A percentile compares a stretch with the other conserved stretches of the same genome.
These are phyloP conservation scores for Russula sp. DNA, from an alignment of 768 basidiomycete species.

Conservation along the genomic window DNA sequence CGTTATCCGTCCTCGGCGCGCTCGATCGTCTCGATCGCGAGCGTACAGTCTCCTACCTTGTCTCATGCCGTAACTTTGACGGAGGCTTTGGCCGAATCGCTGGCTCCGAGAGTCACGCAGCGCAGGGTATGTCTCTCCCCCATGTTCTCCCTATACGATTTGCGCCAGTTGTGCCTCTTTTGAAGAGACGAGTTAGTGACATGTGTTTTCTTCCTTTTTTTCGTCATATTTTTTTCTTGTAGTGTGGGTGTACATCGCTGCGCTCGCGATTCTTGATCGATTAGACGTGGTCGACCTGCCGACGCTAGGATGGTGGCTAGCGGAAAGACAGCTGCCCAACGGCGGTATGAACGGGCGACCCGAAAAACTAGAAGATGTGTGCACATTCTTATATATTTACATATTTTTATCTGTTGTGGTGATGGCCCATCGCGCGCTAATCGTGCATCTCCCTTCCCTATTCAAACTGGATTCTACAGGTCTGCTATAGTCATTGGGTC, in stretches of 20 bases:
- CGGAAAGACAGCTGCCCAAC: constrained; percentile 87
- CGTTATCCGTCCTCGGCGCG: constrained; percentile 75
- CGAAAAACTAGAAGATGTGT: constrained; percentile 96
- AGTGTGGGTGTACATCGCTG: constrained; percentile 90
- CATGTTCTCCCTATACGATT: not conserved
- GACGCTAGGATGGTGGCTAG: constrained; percentile 89
- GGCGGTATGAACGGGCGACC: constrained; percentile 97
- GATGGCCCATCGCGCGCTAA: not conserved
- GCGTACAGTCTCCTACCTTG: constrained; percentile 63
- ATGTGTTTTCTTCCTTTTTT: not conserved
- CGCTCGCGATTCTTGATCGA: constrained; percentile 82
- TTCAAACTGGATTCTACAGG: constrained; percentile 39
- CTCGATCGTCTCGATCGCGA: constrained; percentile 66
- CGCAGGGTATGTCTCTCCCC: constrained; percentile 69
- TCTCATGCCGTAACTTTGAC: constrained; percentile 86
- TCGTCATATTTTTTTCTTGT: not conserved
- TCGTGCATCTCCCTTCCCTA: not conserved
- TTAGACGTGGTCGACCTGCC: constrained; percentile 76
- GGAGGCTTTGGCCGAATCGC: constrained; percentile 84
- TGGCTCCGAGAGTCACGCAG: constrained; percentile 93
- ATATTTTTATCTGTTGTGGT: not conserved
- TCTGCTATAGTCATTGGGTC: constrained; percentile 98
- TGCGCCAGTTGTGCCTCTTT: not conserved
- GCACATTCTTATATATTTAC: constrained; percentile 35
- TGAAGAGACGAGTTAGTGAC: too few species aligned